Percentiles rank a stretch among this genome's conserved stretches.
These are phyloP conservation scores for Phialocephala sp. DNA, from an alignment of 2,329 filamentous ascomycete genomes.

Conservation along the genomic window DNA sequence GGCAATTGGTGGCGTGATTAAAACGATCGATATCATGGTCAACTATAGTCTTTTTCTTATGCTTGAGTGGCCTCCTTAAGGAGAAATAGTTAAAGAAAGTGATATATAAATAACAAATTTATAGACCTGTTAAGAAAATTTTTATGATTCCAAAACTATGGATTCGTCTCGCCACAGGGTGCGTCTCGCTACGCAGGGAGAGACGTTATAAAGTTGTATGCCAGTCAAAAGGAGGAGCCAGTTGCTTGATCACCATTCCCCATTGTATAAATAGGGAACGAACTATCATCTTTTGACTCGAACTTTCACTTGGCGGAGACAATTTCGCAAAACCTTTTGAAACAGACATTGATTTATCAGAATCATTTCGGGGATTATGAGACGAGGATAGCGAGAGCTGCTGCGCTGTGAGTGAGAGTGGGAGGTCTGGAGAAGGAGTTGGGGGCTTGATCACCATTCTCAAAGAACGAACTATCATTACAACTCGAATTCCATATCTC, in stretches of 20 bases:
- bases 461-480: neutral
- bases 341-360: neutral
- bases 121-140: too few relatives aligned
- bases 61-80: too few relatives aligned
- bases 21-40: too few relatives aligned
- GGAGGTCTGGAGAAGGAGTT: neutral
- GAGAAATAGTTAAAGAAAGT: too few relatives aligned
- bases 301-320: neutral
- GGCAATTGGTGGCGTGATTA: too few relatives aligned
- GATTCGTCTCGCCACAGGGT: too few relatives aligned
- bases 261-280: neutral
- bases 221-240: neutral
- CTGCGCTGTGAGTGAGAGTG: neutral
- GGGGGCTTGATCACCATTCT: conserved; percentile 5
- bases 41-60: too few relatives aligned
- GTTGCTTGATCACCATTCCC: neutral
- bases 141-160: too few relatives aligned
- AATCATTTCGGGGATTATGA: neutral
- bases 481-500: neutral
- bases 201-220: neutral
- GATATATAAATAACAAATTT: too few relatives aligned
- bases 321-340: neutral
- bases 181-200: too few relatives aligned
- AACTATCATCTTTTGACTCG: conserved; percentile 2
- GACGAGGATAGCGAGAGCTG: neutral